Evolutionary conservation across 192 early-diverging fungal species (phyloP).

Genomic region (Rhizoclosmatium globosum): DNA sequence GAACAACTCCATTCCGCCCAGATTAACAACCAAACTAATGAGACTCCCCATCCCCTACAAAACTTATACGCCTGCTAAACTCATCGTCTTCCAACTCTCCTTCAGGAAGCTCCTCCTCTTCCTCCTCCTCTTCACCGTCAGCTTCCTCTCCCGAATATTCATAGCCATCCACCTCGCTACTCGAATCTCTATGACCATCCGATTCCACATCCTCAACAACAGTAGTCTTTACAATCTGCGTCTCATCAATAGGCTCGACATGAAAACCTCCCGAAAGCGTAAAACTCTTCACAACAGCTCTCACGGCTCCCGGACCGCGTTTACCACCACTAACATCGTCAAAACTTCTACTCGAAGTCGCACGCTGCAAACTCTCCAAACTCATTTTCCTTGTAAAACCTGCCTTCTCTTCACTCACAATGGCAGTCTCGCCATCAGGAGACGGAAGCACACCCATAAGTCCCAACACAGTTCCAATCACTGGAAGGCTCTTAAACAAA

Average conservation of each 20-base stretch:
- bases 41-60: no score
- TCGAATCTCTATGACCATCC: neutral
- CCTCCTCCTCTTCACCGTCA: neutral
- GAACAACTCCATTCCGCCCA: no score
- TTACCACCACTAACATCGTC: neutral
- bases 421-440: neutral
- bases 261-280: constrained; percentile 5
- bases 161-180: neutral
- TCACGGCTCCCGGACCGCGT: neutral
- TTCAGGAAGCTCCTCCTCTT: neutral
- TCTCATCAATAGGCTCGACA: neutral
- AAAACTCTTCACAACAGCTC: constrained; percentile 1
- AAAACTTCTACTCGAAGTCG: neutral
- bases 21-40: no score
- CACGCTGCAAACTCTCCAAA: neutral
- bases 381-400: neutral
- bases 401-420: neutral
- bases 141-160: neutral
- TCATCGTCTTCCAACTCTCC: neutral
- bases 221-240: neutral
- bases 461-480: constrained; percentile 32
- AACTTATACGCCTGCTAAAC: no score
- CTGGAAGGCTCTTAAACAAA: constrained; percentile 15
- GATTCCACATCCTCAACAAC: neutral
- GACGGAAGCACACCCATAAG: constrained; percentile 20